Base-by-base conservation (phyloP, 495 filamentous ascomycete genomes). In the Barbatosphaeria neglecta region DNA sequence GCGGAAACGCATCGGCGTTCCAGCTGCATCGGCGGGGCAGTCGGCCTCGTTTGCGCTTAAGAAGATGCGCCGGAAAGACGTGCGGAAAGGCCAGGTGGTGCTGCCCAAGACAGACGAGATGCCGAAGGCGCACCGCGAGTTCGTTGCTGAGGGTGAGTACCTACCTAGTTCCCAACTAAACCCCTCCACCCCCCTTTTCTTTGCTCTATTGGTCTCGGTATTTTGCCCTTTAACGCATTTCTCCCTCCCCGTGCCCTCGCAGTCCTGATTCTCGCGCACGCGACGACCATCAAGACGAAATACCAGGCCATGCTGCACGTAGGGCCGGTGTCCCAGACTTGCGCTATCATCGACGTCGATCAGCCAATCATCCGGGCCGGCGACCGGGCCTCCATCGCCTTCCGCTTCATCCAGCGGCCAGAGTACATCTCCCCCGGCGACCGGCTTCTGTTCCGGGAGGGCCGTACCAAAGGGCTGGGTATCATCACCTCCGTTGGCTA, bases 271-370 rank as follows among this genome's bases (percentile, higher is more conserved):
- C 74, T 98, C 7, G 89, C 84, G 4, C 92, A 98, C 59, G 92
- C 92, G 1, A 98, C 92, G n/a, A 98, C 92, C 39, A 98, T 98
- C 64, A 92, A 93, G 61, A 88, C 86, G 6, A 90, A 90, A 56
- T 98, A 98, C 58, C 92, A 98, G 63, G 93, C 92, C 5, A 98
- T 98, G 92, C 75, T 98, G 18, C 92, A 98, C 56, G 92, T 98
- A 17, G 92, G 92, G 7, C 86, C 92, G 1, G 86, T 98, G 44
- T 87, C 82, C 46, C 92, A 98, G 65, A 98, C 92, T 0, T 97
- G 93, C 53, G 81, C 88, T 6, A 96, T 98, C 56, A 95, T 98
- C 53, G 92, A 96, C 55, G 93, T 98, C 48, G 92, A 98, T 58
- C 82, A 90, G n/a, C 83, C 85, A 18, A 93, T 88, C 55, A 95